Conservation (phyloP, 2,329 filamentous ascomycete species). For the Periconia sp. region DNA sequence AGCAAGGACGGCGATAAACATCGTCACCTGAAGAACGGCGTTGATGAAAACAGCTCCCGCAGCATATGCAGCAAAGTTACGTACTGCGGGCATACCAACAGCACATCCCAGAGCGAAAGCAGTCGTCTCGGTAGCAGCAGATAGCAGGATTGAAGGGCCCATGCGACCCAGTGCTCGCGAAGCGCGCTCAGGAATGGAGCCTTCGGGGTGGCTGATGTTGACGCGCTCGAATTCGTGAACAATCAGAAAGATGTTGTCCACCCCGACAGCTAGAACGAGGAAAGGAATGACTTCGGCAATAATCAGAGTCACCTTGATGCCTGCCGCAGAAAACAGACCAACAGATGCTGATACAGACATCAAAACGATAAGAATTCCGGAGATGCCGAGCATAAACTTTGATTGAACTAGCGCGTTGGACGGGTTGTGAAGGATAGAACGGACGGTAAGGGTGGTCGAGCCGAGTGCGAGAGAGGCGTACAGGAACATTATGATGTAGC, state of each 20-base stretch:
- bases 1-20: conserved; percentile 90
- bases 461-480: conserved; percentile 93
- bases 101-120: conserved; percentile 91
- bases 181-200: conserved; percentile 81
- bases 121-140: conserved; percentile 89
- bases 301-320: conserved; percentile 93
- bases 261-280: conserved; percentile 91
- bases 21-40: conserved; percentile 92
- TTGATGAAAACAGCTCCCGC: conserved; percentile 97
- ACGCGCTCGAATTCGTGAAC: conserved; percentile 97
- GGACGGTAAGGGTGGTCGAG: conserved; percentile 77
- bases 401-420: conserved; percentile 87
- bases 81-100: conserved; percentile 96
- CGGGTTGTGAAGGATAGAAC: conserved; percentile 78
- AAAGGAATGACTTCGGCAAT: conserved; percentile 99
- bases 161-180: conserved; percentile 90
- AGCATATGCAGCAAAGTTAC: conserved; percentile 96
- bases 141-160: conserved; percentile 94
- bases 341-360: conserved; percentile 98
- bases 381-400: conserved; percentile 93
- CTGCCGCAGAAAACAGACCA: conserved; percentile 87
- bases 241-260: conserved; percentile 98
- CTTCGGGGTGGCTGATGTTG: conserved; percentile 88
- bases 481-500: conserved; percentile 98
- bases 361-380: conserved; percentile 90